Percentiles rank a stretch among this genome's conserved stretches.
Conservation (phyloP, 192 early-diverging fungal genomes). For the Lunasporangiospora selenospora region DNA sequence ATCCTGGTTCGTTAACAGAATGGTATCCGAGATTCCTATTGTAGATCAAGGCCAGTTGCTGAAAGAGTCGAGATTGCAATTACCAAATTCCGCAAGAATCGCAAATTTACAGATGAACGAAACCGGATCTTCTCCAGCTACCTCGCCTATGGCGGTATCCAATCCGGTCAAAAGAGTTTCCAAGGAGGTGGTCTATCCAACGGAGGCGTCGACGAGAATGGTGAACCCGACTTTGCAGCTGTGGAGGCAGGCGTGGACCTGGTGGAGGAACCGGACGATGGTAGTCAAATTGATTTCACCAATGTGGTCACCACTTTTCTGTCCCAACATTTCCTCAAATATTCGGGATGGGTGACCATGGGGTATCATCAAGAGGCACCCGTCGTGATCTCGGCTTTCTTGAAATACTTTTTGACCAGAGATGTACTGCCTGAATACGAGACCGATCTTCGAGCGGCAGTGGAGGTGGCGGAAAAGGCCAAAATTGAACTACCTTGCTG, state of each 20-base stretch:
- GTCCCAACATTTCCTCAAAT: slow-evolving; percentile 55
- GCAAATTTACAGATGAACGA: slow-evolving; percentile 51
- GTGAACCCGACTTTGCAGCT: slow-evolving; percentile 52
- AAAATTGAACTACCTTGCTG: slow-evolving; percentile 55
- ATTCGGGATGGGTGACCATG: slow-evolving; percentile 52
- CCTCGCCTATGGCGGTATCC: slow-evolving; percentile 60
- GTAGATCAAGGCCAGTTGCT: slow-evolving; percentile 47
- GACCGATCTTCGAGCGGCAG: slow-evolving; percentile 53
- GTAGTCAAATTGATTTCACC: slow-evolving; percentile 44
- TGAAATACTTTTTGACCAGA: slow-evolving; percentile 56
- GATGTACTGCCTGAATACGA: slow-evolving; percentile 59
- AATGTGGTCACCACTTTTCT: slow-evolving; percentile 58
- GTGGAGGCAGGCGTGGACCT: slow-evolving; percentile 50
- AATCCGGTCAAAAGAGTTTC: slow-evolving; percentile 56
- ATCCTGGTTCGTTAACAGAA: too few species aligned
- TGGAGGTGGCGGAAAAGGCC: slow-evolving; percentile 50
- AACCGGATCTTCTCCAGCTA: slow-evolving; percentile 56
- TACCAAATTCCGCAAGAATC: slow-evolving; percentile 59
- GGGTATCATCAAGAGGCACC: slow-evolving; percentile 55
- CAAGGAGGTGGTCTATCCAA: slow-evolving; percentile 45
- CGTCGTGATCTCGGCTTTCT: slow-evolving; percentile 49
- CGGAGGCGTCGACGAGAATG: slow-evolving; percentile 36
- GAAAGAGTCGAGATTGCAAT: slow-evolving; percentile 61
- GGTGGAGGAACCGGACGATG: slow-evolving; percentile 51
- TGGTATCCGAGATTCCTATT: too few species aligned